Percentiles rank a stretch among this genome's conserved stretches.
Conservation (phyloP, 305 asterid genomes). For the Fraxinus dipetala region DNA sequence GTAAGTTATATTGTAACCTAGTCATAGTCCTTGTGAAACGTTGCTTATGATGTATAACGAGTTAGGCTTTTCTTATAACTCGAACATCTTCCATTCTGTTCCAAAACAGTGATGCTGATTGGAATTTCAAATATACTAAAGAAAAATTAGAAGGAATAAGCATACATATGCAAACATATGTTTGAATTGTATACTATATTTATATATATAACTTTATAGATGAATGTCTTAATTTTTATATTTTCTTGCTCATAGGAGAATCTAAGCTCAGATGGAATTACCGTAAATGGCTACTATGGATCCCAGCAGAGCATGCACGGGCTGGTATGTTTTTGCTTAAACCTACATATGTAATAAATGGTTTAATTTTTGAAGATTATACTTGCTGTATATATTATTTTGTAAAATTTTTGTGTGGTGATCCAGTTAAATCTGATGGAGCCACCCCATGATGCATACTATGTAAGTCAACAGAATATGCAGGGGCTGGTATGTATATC, state of each 20-base stretch:
- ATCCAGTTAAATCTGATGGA: conserved; percentile 94
- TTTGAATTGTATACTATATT: background rate
- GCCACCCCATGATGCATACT: conserved; percentile 80
- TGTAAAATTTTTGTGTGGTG: conserved; percentile 26
- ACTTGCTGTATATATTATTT: conserved; percentile 5
- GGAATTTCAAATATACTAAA: background rate
- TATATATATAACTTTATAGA: background rate
- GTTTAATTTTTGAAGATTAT: background rate
- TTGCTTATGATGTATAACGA: background rate
- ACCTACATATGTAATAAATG: conserved; percentile 9
- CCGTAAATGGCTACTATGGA: conserved; percentile 74
- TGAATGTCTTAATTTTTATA: background rate
- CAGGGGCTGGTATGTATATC: conserved; percentile 70
- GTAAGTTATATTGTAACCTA: conserved; percentile 36
- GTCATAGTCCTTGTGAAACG: background rate
- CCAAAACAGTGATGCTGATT: background rate
- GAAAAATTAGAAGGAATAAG: background rate
- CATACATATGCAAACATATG: background rate
- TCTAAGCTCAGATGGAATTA: conserved; percentile 57
- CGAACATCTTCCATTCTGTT: background rate
- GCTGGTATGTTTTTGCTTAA: conserved; percentile 47
- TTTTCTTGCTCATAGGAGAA: conserved; percentile 50
- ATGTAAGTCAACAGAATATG: conserved; percentile 67
- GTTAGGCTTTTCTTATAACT: background rate
- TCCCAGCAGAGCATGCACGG: conserved; percentile 85